These are phyloP conservation scores for Agaricus blazei DNA, from an alignment of 768 basidiomycete genomes.

Conservation along the genomic window DNA sequence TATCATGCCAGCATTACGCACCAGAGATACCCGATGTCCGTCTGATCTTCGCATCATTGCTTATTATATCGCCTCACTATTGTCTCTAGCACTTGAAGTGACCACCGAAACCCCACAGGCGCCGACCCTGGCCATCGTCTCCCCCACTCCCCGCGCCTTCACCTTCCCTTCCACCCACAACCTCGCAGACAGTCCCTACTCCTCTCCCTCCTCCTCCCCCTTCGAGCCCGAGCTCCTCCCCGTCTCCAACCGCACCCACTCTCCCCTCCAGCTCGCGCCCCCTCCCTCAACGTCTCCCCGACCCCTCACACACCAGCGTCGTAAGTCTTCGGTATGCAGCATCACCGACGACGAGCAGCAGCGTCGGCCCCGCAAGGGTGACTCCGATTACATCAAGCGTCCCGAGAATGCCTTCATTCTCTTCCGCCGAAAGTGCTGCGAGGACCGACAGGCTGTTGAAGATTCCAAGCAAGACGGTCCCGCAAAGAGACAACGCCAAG, in stretches of 20 bases:
- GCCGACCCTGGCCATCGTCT: slow-evolving; percentile 55
- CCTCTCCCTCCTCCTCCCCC: slow-evolving; percentile 63
- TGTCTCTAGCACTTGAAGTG: slow-evolving; percentile 64
- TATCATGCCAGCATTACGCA: slow-evolving; percentile 78
- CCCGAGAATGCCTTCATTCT: slow-evolving; percentile 85
- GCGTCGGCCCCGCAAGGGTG: slow-evolving; percentile 63
- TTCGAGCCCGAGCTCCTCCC: slow-evolving; percentile 47
- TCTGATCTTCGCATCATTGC: slow-evolving; percentile 10
- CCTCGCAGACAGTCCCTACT: slow-evolving; percentile 65
- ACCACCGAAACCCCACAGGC: slow-evolving; percentile 55
- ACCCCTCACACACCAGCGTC: slow-evolving; percentile 37
- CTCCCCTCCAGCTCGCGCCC: slow-evolving; percentile 9
- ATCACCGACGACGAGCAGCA: slow-evolving; percentile 45
- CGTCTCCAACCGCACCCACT: slow-evolving; percentile 18
- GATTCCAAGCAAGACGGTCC: slow-evolving; percentile 39
- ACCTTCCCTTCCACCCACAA: slow-evolving; percentile 58
- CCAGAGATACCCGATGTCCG: slow-evolving; percentile 63
- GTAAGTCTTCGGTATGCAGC: slow-evolving; percentile 41
- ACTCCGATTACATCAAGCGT: slow-evolving; percentile 80
- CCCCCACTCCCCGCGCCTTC: slow-evolving; percentile 69
- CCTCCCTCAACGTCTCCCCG: slow-evolving; percentile 8
- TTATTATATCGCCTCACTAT: slow-evolving; percentile 8
- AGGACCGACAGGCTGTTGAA: slow-evolving; percentile 57
- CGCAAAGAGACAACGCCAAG: slow-evolving; percentile 63
- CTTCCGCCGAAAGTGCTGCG: slow-evolving; percentile 75